Evolutionary conservation across 495 filamentous ascomycete genomes (phyloP).

Genomic region (Xylaria telfairii): DNA sequence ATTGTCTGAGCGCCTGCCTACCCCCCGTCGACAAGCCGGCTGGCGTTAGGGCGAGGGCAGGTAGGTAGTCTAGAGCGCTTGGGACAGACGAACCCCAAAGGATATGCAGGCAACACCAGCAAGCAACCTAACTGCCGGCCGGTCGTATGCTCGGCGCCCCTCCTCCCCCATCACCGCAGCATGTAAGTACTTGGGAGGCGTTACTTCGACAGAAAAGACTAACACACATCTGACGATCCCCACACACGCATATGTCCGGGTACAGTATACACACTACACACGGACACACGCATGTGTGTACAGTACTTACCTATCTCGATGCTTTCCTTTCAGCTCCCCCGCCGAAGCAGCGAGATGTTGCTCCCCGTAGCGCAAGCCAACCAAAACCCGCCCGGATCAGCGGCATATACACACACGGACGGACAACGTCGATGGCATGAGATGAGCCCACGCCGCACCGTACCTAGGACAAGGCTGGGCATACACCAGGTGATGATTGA

Average conservation of each 20-base stretch:
- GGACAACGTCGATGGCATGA: not conserved
- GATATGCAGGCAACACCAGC: conserved; percentile 16
- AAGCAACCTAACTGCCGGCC: conserved; percentile 23
- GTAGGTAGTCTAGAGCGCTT: not conserved
- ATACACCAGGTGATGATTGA: conserved; percentile 7
- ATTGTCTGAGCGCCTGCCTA: conserved; percentile 67
- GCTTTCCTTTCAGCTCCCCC: conserved; percentile 14
- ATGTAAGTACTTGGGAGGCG: no score
- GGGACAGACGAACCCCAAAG: conserved; percentile 4
- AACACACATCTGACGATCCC: conserved; percentile 14
- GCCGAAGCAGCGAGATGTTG: not conserved
- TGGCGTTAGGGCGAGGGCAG: not conserved
- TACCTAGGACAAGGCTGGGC: conserved; percentile 6
- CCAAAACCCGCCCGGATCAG: not conserved
- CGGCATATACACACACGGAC: not conserved
- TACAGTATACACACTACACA: not conserved
- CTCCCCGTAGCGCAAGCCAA: not conserved
- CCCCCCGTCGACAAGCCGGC: not conserved
- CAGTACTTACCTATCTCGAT: no score
- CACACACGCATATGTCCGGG: conserved; percentile 11
- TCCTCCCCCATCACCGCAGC: conserved; percentile 17
- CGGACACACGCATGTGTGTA: conserved; percentile 1
- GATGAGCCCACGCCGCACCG: conserved; percentile 3
- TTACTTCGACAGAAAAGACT: conserved; percentile 1
- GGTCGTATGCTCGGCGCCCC: conserved; percentile 26